Conservation (phyloP, 176 grass and related monocot genomes). For the Elymus sibiricus region DNA sequence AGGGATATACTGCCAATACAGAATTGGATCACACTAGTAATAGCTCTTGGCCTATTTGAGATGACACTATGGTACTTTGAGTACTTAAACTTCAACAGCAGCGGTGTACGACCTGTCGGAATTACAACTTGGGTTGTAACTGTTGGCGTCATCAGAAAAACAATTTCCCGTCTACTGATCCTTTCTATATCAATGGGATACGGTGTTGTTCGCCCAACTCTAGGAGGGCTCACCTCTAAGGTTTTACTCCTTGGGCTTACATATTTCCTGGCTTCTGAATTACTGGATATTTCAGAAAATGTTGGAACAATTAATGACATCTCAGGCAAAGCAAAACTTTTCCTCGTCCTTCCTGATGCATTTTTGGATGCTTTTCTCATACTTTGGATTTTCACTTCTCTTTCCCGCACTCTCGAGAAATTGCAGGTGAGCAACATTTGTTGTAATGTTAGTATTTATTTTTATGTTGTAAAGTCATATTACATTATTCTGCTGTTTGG, state of each 20-base stretch:
- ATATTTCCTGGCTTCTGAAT: conserved; percentile 92
- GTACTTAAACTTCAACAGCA: conserved; percentile 94
- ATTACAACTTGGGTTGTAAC: conserved; percentile 99
- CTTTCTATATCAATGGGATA: conserved; percentile 99
- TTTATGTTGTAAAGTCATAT: conserved; percentile 6
- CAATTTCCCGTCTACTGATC: conserved; percentile 82
- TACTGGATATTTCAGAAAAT: conserved; percentile 85
- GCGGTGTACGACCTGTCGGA: conserved; percentile 75
- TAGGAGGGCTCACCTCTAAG: conserved; percentile 94
- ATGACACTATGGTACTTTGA: conserved; percentile 99
- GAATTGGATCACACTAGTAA: conserved; percentile 93
- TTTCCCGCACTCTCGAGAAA: conserved; percentile 92
- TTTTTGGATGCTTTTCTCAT: conserved; percentile 98
- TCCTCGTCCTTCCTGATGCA: conserved; percentile 93
- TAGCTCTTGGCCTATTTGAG: conserved; percentile 94
- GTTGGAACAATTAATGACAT: conserved; percentile 99
- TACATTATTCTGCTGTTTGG: neutral
- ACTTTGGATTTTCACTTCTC: conserved; percentile 99
- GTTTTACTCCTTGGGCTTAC: conserved; percentile 95
- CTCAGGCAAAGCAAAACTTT: conserved; percentile 88
- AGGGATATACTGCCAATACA: conserved; percentile 91
- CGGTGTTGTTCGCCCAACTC: conserved; percentile 89
- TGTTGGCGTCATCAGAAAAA: conserved; percentile 92
- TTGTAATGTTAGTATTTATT: neutral
- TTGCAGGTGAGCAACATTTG: conserved; percentile 59